phyloP scores from a whole-genome alignment of 768 basidiomycete species.

The Calocybe gangraenosa region DNA sequence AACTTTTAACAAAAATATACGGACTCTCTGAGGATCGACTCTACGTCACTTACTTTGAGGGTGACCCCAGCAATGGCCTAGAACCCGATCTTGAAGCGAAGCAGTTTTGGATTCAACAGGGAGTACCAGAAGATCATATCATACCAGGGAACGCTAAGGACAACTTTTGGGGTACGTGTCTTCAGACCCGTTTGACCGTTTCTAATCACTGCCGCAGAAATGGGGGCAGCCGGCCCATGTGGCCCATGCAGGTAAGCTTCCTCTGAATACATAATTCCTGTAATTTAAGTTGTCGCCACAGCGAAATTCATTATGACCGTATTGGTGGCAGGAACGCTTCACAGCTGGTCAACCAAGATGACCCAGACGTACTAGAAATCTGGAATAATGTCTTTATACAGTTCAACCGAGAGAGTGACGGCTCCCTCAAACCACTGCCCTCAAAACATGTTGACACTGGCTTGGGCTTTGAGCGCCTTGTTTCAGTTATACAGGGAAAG shows the following conservation, averaged over 20 bases:
- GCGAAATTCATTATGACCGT: conserved; percentile 95
- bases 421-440: conserved; percentile 75
- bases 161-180: conserved; percentile 92
- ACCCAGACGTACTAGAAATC: conserved; percentile 95
- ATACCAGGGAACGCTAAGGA: conserved; percentile 94
- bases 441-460: conserved; percentile 97
- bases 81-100: conserved; percentile 88
- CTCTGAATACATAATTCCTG: background rate
- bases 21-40: conserved; percentile 84
- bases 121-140: conserved; percentile 86
- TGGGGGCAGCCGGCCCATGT: conserved; percentile 98
- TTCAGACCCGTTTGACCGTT: background rate
- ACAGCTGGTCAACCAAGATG: conserved; percentile 90
- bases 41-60: conserved; percentile 98
- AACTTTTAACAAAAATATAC: conserved; percentile 87
- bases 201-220: conserved; percentile 53
- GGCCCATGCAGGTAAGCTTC: conserved; percentile 81
- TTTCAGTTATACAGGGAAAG: conserved; percentile 88
- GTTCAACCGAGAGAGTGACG: conserved; percentile 92
- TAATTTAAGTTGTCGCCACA: conserved; percentile 20
- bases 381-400: conserved; percentile 99
- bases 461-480: conserved; percentile 98
- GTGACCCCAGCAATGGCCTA: conserved; percentile 79
- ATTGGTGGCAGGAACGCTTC: conserved; percentile 97
- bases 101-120: conserved; percentile 83